These are phyloP conservation scores for Sordaria brevicollis DNA, from an alignment of 495 filamentous ascomycete species.

Conservation along the genomic window DNA sequence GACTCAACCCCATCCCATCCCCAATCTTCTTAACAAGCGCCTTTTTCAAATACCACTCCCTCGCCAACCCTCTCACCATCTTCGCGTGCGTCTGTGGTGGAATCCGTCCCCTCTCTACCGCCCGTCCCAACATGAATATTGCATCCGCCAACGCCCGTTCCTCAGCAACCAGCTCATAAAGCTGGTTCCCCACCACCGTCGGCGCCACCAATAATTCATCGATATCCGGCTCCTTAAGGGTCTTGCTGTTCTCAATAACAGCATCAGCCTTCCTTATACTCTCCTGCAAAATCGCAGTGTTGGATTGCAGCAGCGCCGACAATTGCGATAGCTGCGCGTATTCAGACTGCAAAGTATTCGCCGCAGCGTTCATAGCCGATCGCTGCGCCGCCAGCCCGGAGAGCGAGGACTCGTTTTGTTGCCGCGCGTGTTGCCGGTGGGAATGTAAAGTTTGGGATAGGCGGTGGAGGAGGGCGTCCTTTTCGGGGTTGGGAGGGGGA, in stretches of 20 bases:
- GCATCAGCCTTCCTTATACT: constrained; percentile 68
- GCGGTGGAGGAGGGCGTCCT: constrained; percentile 73
- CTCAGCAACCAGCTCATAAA: constrained; percentile 81
- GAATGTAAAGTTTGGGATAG: constrained; percentile 58
- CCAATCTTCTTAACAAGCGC: constrained; percentile 84
- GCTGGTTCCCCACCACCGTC: constrained; percentile 82
- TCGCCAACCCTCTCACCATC: constrained; percentile 68
- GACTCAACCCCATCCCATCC: constrained; percentile 57
- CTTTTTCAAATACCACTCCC: constrained; percentile 87
- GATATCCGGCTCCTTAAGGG: constrained; percentile 43
- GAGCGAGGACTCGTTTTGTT: constrained; percentile 59
- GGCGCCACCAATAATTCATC: constrained; percentile 91
- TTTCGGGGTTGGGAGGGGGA: constrained; percentile 85
- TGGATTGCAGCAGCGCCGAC: constrained; percentile 56
- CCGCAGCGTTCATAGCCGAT: constrained; percentile 57
- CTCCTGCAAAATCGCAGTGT: constrained; percentile 66
- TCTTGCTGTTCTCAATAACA: constrained; percentile 57
- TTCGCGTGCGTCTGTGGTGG: constrained; percentile 72
- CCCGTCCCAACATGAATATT: constrained; percentile 73
- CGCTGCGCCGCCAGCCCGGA: constrained; percentile 71
- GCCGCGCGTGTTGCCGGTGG: constrained; percentile 51
- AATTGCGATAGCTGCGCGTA: constrained; percentile 58
- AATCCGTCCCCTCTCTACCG: constrained; percentile 72
- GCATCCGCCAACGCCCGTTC: constrained; percentile 75
- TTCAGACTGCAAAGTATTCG: constrained; percentile 59